Evolutionary conservation across 139 green algal species (phyloP), one percentile per base, ranked within the genome.

Genomic region (Chlamydomonas sphaeroides): DNA sequence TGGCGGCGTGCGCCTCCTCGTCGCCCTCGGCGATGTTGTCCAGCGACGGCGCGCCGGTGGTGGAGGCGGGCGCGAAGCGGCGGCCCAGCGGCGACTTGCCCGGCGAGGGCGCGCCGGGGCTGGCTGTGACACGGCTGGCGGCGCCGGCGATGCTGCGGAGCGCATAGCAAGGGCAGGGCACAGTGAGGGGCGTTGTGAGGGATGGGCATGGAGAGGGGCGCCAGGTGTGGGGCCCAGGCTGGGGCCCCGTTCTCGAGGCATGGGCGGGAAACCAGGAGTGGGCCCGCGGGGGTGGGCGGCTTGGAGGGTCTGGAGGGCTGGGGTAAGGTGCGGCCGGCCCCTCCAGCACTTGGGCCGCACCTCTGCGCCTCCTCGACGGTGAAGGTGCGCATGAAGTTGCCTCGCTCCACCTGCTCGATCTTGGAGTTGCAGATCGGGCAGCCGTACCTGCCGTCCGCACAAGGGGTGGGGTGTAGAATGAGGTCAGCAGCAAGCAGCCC

Each of bases 321-420:
- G n/a, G n/a, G n/a, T n/a, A n/a, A n/a, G n/a, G n/a, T n/a, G n/a
- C n/a, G n/a, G n/a, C n/a, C n/a, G n/a, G n/a, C n/a, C n/a, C n/a
- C n/a, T n/a, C n/a, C n/a, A n/a, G n/a, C n/a, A n/a, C n/a, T n/a
- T n/a, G n/a, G n/a, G n/a, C n/a, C 79, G 63, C 79, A 85, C 79
- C 66, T 61, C 68, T 86, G 80, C 48, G 80, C 80, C 41, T 79
- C 80, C 57, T 86, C 80, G 48, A 75, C 71, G 10, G 80, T 69
- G 36, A 77, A 88, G 23, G 84, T 88, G 68, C 61, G n/a, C 61
- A 85, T 81, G 68, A 88, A 88, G 68, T n/a, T n/a, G 38, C 84
- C 84, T 5, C 66, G 48, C 76, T 88, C 84, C 59, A 88, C 59
- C 59, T 75, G 57, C 32, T 88, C 84, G 38, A 88, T 88, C 33